Conservation (phyloP, 805 yeast genomes). For the Metschnikowia sp. region DNA sequence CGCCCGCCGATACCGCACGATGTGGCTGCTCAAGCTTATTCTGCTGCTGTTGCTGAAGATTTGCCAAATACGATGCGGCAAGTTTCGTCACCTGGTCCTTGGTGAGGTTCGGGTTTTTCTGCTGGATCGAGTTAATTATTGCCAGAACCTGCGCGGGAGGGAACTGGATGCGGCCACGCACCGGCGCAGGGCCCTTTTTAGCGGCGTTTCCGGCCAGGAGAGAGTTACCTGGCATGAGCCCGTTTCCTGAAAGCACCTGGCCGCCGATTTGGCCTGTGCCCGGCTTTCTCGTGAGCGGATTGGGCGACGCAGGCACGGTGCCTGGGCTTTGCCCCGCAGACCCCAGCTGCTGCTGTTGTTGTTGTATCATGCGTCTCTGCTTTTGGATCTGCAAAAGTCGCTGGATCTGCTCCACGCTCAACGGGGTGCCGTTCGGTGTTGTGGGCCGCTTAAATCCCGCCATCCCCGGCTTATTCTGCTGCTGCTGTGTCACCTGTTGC, state of each 20-base stretch:
- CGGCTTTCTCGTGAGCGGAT: conserved; percentile 1
- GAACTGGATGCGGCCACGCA: conserved; percentile 40
- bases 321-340: neutral
- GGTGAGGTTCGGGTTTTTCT: conserved; percentile 59
- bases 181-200: conserved; percentile 7
- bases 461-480: conserved; percentile 11
- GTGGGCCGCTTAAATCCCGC: conserved; percentile 34
- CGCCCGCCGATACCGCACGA: conserved; percentile 14
- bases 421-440: conserved; percentile 54
- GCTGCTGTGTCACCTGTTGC: neutral
- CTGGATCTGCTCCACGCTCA: conserved; percentile 60
- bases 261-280: neutral
- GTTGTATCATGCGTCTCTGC: conserved; percentile 47
- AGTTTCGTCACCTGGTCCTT: conserved; percentile 64
- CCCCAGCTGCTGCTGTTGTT: conserved; percentile 28
- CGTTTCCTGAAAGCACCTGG: neutral
- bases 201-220: neutral
- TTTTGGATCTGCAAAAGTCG: conserved; percentile 52
- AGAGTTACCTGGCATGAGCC: neutral
- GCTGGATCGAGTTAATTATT: conserved; percentile 58
- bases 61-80: conserved; percentile 62
- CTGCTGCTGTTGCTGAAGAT: conserved; percentile 52
- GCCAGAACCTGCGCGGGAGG: conserved; percentile 65
- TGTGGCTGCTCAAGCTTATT: conserved; percentile 21
- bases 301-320: neutral